phyloP scores from a whole-genome alignment of 2,329 filamentous ascomycete species.

The Colletotrichum sp. region DNA sequence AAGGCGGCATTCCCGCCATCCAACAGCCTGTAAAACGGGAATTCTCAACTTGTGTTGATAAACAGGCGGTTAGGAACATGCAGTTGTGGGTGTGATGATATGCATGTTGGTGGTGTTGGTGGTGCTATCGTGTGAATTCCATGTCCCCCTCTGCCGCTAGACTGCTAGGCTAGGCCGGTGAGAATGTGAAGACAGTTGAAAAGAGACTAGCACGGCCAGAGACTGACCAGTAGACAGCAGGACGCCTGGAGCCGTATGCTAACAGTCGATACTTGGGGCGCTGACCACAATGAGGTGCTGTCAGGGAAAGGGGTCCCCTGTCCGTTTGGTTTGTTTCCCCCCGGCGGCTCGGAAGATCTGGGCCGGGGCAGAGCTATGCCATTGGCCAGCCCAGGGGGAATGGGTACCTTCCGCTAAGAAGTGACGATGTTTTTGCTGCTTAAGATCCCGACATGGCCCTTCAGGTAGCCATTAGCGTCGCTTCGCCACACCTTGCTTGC shows the following conservation, averaged over 20 bases:
- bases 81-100: not conserved
- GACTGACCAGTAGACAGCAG: not conserved
- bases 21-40: not conserved
- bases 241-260: not conserved
- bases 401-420: slow-evolving; percentile 9
- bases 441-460: not conserved
- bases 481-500: slow-evolving; percentile 12
- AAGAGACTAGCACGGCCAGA: not conserved
- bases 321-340: not conserved
- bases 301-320: slow-evolving; percentile 6
- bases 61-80: not conserved
- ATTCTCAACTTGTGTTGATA: not conserved
- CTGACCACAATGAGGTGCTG: not conserved
- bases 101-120: not conserved
- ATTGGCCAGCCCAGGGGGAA: not conserved
- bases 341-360: not conserved
- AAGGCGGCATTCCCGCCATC: not conserved
- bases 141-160: not conserved
- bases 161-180: not conserved
- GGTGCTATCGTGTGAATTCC: not conserved
- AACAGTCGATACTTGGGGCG: not conserved
- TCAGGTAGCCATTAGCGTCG: slow-evolving; percentile 8
- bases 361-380: not conserved
- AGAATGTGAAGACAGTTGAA: not conserved
- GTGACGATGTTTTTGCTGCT: slow-evolving; percentile 6